Base-by-base conservation (phyloP, 148 eudicot genomes). In the Camellia lanceoleosa region DNA sequence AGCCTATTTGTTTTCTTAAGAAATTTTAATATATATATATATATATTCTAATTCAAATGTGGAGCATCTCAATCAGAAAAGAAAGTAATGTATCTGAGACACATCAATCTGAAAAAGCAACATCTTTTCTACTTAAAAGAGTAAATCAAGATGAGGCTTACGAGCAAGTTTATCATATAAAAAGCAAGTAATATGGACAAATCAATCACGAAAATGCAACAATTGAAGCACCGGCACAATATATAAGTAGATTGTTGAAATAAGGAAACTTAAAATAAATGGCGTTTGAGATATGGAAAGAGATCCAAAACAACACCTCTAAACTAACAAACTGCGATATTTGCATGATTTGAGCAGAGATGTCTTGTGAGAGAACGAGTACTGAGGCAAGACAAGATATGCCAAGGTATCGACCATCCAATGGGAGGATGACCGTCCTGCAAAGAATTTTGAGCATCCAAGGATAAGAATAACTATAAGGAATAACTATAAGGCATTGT, bases 351-450 rank as follows among this genome's bases (percentile, higher is more conserved):
- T 93, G 94, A 77, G 93, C 84, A 58, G 97, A 93, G 74, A 92
- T 80, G 87, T 92, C 92, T 82, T 95, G 99, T 46, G 97, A 86
- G 54, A 87, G 59, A 62, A 95, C 87, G 86, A 95, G 84, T 78
- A 91, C 85, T n/a, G n/a, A 18, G 99, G 99, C 84, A 95, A 80
- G 69, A 91, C 97, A 80, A 95, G 97, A 89, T 95, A 95, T 51
- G 99, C 94, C 60, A 90, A 85, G 52, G 98, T 95, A 82, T 92
- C 97, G 96, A 83, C 98, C 98, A 95, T 76, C 97, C 98, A 83
- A 95, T 97, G 0, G 98, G 96, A 44, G 98, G 98, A 63, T 91
- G 97, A 79, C 98, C 98, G 88, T 94, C 98, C 98, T 93, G 87
- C 70, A 54, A 71, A 72, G 73, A 75, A 59, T 23, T 23, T 23